phyloP scores from a whole-genome alignment of 345 rosid genomes.

The Bruguiera sexangula region DNA sequence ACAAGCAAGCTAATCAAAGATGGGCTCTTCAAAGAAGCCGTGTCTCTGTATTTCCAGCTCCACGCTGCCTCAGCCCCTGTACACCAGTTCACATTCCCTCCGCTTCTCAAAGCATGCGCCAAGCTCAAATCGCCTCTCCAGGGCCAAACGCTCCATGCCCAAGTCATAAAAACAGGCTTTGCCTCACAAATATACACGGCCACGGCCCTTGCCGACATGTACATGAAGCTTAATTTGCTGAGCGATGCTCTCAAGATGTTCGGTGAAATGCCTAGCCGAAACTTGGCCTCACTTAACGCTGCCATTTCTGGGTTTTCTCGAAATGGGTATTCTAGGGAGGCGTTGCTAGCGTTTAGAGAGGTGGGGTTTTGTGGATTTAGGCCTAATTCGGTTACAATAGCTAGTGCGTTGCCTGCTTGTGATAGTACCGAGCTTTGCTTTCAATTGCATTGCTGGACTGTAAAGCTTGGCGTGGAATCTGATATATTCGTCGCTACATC shows the following conservation, averaged over 20 bases:
- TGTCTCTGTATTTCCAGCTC: slow-evolving; percentile 22
- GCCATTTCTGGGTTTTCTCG: slow-evolving; percentile 50
- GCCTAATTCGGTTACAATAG: slow-evolving; percentile 56
- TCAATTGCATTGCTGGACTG: slow-evolving; percentile 57
- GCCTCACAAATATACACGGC: slow-evolving; percentile 32
- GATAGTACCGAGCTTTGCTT: slow-evolving; percentile 27
- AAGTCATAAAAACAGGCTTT: slow-evolving; percentile 49
- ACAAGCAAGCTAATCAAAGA: slow-evolving; percentile 33
- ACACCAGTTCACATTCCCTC: slow-evolving; percentile 56
- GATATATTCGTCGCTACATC: slow-evolving; percentile 59
- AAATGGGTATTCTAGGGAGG: slow-evolving; percentile 37
- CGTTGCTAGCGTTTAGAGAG: slow-evolving; percentile 42
- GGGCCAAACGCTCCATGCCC: slow-evolving; percentile 49
- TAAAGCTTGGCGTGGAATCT: slow-evolving; percentile 47
- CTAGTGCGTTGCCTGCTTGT: slow-evolving; percentile 48
- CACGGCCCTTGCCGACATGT: slow-evolving; percentile 46
- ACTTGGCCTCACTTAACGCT: slow-evolving; percentile 44
- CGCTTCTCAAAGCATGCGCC: slow-evolving; percentile 62
- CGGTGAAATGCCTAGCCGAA: slow-evolving; percentile 39
- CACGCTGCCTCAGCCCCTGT: slow-evolving; percentile 34
- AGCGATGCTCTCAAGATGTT: slow-evolving; percentile 38
- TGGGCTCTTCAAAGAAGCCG: slow-evolving; percentile 37
- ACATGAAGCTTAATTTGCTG: slow-evolving; percentile 36
- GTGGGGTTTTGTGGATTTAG: slow-evolving; percentile 28
- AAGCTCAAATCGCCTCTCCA: slow-evolving; percentile 41